phyloP scores from a whole-genome alignment of 2,329 filamentous ascomycete genomes.

The Sarocladium oryzae region DNA sequence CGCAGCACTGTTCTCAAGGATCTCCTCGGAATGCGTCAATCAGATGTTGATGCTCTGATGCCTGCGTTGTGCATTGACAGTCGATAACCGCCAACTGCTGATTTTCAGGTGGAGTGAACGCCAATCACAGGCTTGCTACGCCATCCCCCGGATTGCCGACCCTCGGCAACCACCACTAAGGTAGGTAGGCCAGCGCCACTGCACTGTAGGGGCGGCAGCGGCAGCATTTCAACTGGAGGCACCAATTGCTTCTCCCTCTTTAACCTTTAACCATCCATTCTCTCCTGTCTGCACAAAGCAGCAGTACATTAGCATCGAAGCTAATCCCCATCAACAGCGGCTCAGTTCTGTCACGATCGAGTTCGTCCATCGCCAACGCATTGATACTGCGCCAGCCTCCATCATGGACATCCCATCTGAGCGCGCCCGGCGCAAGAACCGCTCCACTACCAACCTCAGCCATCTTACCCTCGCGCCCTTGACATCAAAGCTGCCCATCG shows the following conservation, averaged over 20 bases:
- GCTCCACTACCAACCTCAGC: slow-evolving; percentile 52
- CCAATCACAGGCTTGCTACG: slow-evolving; percentile 4
- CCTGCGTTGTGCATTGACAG: too few relatives aligned
- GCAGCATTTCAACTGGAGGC: too few relatives aligned
- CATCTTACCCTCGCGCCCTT: slow-evolving; percentile 58
- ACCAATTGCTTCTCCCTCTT: background rate
- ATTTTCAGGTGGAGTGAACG: background rate
- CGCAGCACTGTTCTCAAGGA: too few relatives aligned
- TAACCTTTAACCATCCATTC: too few relatives aligned
- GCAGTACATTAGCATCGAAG: too few relatives aligned
- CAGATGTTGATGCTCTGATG: too few relatives aligned
- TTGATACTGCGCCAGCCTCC: background rate
- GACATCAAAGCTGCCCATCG: slow-evolving; percentile 53
- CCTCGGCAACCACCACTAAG: slow-evolving; percentile 5
- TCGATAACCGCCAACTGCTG: background rate
- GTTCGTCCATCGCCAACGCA: too few relatives aligned
- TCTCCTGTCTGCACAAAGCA: too few relatives aligned
- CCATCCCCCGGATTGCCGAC: slow-evolving; percentile 3
- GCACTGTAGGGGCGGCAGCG: too few relatives aligned
- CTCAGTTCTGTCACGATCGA: too few relatives aligned
- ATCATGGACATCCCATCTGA: slow-evolving; percentile 54
- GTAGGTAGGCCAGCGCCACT: background rate
- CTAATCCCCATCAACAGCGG: too few relatives aligned
- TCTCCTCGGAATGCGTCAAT: too few relatives aligned
- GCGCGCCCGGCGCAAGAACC: slow-evolving; percentile 50